Evolutionary conservation across 495 filamentous ascomycete genomes (phyloP).

Genomic region (Endocarpon pusillum): DNA sequence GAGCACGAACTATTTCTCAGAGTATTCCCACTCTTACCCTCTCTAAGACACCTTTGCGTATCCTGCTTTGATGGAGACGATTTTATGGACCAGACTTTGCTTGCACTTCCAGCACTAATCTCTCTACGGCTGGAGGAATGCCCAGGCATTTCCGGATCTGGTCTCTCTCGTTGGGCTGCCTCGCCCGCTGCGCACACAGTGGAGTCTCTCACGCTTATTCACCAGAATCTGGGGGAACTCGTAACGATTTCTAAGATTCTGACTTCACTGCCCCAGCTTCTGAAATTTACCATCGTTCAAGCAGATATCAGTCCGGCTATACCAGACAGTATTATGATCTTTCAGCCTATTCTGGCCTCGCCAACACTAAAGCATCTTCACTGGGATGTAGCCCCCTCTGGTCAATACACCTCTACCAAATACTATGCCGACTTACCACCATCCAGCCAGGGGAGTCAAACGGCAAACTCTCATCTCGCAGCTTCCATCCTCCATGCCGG

Average conservation of each 20-base stretch:
- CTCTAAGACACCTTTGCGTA: slow-evolving; percentile 54
- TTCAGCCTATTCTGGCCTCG: slow-evolving; percentile 54
- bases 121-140: slow-evolving; percentile 62
- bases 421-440: too few species aligned
- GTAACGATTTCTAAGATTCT: slow-evolving; percentile 61
- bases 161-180: slow-evolving; percentile 56
- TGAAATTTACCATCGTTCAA: slow-evolving; percentile 56
- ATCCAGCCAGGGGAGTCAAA: slow-evolving; percentile 12
- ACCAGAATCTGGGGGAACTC: slow-evolving; percentile 47
- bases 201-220: slow-evolving; percentile 43
- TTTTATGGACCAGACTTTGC: slow-evolving; percentile 54
- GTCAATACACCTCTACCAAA: slow-evolving; percentile 20
- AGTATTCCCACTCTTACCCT: slow-evolving; percentile 47
- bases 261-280: slow-evolving; percentile 41
- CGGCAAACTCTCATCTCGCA: slow-evolving; percentile 56
- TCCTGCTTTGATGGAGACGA: slow-evolving; percentile 53
- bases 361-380: slow-evolving; percentile 49
- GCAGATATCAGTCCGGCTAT: slow-evolving; percentile 38
- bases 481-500: slow-evolving; percentile 49
- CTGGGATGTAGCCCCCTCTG: slow-evolving; percentile 55
- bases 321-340: slow-evolving; percentile 39
- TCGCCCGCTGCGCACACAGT: slow-evolving; percentile 37
- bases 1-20: slow-evolving; percentile 52
- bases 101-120: slow-evolving; percentile 52
- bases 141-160: slow-evolving; percentile 56